These are phyloP conservation scores for Exophiala bonariae DNA, from an alignment of 2,329 filamentous ascomycete species.

Conservation along the genomic window DNA sequence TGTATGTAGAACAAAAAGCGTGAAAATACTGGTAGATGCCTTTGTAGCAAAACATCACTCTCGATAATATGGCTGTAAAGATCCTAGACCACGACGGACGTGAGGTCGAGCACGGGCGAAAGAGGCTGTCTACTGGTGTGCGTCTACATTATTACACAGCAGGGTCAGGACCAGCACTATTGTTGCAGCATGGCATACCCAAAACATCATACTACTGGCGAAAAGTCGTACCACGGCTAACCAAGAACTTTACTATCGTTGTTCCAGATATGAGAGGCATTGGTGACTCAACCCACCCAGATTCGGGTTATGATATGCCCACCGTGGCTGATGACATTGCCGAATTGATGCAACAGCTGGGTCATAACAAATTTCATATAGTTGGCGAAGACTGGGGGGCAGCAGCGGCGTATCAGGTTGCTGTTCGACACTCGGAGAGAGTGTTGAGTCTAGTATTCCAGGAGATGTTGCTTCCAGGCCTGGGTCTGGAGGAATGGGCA, in stretches of 20 bases:
- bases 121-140: conserved; percentile 7
- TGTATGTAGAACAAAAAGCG: conserved; percentile 1
- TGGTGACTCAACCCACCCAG: conserved; percentile 9
- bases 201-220: conserved; percentile 13
- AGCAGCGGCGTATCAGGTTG: conserved; percentile 55
- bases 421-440: conserved; percentile 46
- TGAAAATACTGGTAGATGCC: neutral
- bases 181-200: conserved; percentile 10
- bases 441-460: conserved; percentile 48
- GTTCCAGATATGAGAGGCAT: conserved; percentile 8
- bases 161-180: conserved; percentile 5
- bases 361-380: conserved; percentile 46
- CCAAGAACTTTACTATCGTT: conserved; percentile 2
- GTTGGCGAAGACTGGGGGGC: conserved; percentile 61
- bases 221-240: conserved; percentile 6
- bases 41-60: neutral
- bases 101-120: conserved; percentile 2
- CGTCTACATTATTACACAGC: conserved; percentile 10
- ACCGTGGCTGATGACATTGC: conserved; percentile 52
- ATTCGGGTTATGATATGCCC: conserved; percentile 35
- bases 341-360: conserved; percentile 47
- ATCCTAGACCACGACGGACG: conserved; percentile 4
- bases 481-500: conserved; percentile 34
- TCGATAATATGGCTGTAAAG: conserved; percentile 4
- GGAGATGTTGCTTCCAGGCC: conserved; percentile 54